Base-by-base conservation (phyloP, 169 alveolate species). In the Theileria orientalis region DNA sequence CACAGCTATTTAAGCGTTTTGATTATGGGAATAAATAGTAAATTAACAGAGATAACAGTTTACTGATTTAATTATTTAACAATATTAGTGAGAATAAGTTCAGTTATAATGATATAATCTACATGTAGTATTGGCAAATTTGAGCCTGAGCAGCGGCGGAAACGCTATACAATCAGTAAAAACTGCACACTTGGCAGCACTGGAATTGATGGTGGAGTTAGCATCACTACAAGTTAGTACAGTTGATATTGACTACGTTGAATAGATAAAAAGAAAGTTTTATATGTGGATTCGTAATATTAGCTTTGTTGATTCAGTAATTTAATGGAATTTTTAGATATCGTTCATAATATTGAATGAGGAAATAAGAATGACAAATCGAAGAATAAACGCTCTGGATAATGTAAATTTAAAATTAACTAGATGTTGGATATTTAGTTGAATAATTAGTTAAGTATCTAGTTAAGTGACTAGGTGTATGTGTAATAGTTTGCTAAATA, bases 351-450 rank as follows among this genome's bases (percentile, higher is more conserved):
- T 98, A 52, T 86, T 97, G 56, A 98, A 95, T 82, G 97, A 97
- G 89, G 97, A 95, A 42, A 96, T 97, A 52, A 95, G 95, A 84
- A 95, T 95, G 90, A 96, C 99, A 30, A 95, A 95, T 87, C 80
- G 99, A 83, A 94, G 99, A 83, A 98, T 95, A 23, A 96, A 97
- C 87, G 99, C 99, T 49, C 90, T 97, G 33, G 98, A 97, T 82
- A 95, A 95, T 74, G 94, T 82, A 69, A 32, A 84, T 29, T 13
- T 62, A 62, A 21, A 13, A 0, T 8, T 29, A 13, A n/a, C n/a
- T n/a, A n/a, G n/a, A n/a, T n/a, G n/a, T n/a, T n/a, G n/a, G n/a
- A n/a, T n/a, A n/a, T n/a, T n/a, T n/a, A n/a, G n/a, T n/a, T n/a
- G n/a, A n/a, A n/a, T n/a, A n/a, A n/a, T n/a, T n/a, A n/a, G n/a